Base-by-base conservation (phyloP, 306 rosid genomes). In the Vigna mungo region DNA sequence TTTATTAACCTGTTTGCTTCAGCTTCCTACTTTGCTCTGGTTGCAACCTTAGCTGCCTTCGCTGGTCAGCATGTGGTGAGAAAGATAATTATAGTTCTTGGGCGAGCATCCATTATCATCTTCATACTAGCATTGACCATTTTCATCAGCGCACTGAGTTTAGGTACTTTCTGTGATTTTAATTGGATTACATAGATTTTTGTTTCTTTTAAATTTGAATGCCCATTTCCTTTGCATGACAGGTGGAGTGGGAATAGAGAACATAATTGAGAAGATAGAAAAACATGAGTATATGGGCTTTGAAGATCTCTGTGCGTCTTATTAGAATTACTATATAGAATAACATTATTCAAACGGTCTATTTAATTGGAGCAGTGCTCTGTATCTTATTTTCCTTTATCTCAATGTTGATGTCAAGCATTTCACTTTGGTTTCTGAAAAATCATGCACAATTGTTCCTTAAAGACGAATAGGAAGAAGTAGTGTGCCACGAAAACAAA, bases 191-290 rank as follows among this genome's bases (percentile, higher is more conserved):
- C 14, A 34, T 16, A 34, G 46, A 61, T 32, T 32, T 61, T 61
- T 16, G 44, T 23, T 36, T 10, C 46, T 32, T 27, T 37, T 4
- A 61, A n/a, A 23, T 6, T 41, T 9, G 9, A 9, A 25, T 64
- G 13, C 68, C 81, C 5, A 71, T 27, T 67, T 71, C 20, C 46
- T 34, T 1, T 72, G 16, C 27, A 8, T 81, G 66, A 20, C 84
- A 90, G 96, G 97, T 79, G 97, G 97, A 43, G 93, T 88, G 75
- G 97, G 97, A 60, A 92, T 89, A 76, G 89, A 85, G 25, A 88
- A 85, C 72, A 92, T 89, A 92, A 84, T 90, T 64, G 86, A 85
- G 82, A 92, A 88, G 89, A 63, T 92, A 87, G 93, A 86, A 84
- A 86, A 85, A 47, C 76, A 83, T 47, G 95, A 85, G 58, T 92